Evolutionary conservation across 2,329 filamentous ascomycete species (phyloP).

Genomic region (Trichophyton simii): DNA sequence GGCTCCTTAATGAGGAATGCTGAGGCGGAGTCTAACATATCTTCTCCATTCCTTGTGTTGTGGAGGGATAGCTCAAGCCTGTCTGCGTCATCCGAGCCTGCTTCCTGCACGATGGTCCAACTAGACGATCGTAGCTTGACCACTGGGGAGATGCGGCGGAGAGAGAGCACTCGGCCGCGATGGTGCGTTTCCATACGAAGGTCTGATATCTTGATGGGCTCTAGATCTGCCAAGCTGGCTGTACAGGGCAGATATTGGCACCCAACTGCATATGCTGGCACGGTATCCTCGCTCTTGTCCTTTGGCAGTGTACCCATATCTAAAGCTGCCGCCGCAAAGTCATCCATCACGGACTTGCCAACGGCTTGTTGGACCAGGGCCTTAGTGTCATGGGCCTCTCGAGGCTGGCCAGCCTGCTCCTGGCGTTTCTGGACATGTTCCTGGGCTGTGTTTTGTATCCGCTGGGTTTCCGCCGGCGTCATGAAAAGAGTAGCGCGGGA

Average conservation of each 20-base stretch:
- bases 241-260: not conserved
- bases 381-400: not conserved
- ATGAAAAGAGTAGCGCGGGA: not conserved
- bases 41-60: not conserved
- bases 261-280: not conserved
- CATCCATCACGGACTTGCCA: slow-evolving; percentile 1
- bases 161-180: not conserved
- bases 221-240: not conserved
- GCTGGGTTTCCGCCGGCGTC: not conserved
- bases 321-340: not conserved
- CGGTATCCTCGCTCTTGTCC: not conserved
- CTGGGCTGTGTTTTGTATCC: not conserved
- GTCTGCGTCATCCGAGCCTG: not conserved
- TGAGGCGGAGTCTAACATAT: slow-evolving; percentile 13
- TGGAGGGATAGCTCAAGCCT: not conserved
- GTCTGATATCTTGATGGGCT: not conserved
- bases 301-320: not conserved
- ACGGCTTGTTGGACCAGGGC: not conserved
- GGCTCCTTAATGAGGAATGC: slow-evolving; percentile 43
- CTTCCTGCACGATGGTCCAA: not conserved
- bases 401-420: not conserved
- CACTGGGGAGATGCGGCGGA: slow-evolving; percentile 1
- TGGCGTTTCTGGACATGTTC: not conserved
- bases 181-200: not conserved
- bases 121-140: not conserved